These are phyloP conservation scores for Taiwanofungus camphoratus DNA, from an alignment of 1,284 basidiomycete species.

Conservation along the genomic window DNA sequence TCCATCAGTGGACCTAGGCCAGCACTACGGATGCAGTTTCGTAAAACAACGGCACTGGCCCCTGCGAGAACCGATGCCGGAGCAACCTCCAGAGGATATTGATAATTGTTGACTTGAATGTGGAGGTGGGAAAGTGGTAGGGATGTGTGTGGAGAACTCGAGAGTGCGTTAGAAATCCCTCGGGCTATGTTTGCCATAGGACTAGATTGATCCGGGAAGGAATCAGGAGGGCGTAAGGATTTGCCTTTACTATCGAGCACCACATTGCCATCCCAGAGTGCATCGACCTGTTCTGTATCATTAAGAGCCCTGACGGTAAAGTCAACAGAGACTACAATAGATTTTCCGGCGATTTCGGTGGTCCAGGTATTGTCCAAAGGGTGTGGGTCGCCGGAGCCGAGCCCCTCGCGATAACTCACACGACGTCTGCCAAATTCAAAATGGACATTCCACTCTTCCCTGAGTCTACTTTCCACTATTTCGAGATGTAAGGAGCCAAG, in stretches of 20 bases:
- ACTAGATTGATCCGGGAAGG: conserved; percentile 34
- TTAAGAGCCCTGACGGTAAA: conserved; percentile 49
- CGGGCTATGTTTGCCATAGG: conserved; percentile 48
- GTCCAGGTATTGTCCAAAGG: conserved; percentile 43
- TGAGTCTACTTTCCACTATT: conserved; percentile 75
- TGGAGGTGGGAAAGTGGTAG: conserved; percentile 60
- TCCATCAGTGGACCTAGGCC: conserved; percentile 70
- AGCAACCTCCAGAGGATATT: conserved; percentile 34
- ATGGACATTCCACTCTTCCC: conserved; percentile 74
- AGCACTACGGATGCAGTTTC: conserved; percentile 49
- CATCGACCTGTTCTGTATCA: conserved; percentile 54
- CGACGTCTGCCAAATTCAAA: conserved; percentile 76
- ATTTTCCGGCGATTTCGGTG: conserved; percentile 54
- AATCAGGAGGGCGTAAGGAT: conserved; percentile 49
- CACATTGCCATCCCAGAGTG: conserved; percentile 69
- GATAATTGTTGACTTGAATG: conserved; percentile 44
- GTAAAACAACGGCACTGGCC: conserved; percentile 58
- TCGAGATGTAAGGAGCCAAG: conserved; percentile 85
- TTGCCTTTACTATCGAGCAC: conserved; percentile 49
- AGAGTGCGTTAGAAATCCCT: conserved; percentile 64
- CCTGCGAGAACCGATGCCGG: conserved; percentile 54
- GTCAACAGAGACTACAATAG: conserved; percentile 39
- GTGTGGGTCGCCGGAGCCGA: conserved; percentile 35
- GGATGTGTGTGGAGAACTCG: conserved; percentile 70
- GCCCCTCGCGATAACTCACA: conserved; percentile 77